Evolutionary conservation across 2,329 filamentous ascomycete genomes (phyloP), one percentile per base, ranked within the genome.

Genomic region (Pseudogymnoascus sp.): DNA sequence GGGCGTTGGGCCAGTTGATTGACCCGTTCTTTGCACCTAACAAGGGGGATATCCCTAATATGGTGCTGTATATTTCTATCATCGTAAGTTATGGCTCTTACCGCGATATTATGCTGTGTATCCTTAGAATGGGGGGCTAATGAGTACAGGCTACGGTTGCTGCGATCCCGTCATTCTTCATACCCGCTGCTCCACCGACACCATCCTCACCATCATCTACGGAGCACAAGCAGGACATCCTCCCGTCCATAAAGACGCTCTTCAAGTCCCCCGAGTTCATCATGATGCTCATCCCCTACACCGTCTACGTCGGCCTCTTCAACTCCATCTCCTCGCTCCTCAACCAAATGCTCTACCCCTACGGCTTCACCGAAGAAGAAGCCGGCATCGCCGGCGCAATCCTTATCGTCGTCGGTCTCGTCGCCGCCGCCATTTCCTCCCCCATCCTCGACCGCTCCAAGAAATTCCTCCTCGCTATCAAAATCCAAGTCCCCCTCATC

Each of bases 351-450:
- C 83, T 97, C 66, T 79, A 84, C 39, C 94, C 94, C 0, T 93
- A 97, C 76, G 89, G 85, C 69, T 96, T 91, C 81, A 83, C 78
- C 64, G 89, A 96, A 73, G 88, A 88, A 66, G 82, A 96, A 62
- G 90, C 93, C 21, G 94, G 94, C 35, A 92, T 97, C 69, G 91
- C 88, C 10, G 94, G 94, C 66, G 94, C 90, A 0, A 75, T 97
- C 7, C 82, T 97, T 35, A 97, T 97, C 72, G 81, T 96, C 55
- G 90, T 94, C 61, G 94, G 94, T 7, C 84, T 99, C 1, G 80
- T 95, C 49, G 75, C 83, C 4, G 83, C 91, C 0, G 94, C 91
- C 12, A 79, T 96, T 65, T 81, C 85, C 0, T 90, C 88, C 0
- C 93, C 93, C 0, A 80, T 97, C 67, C 84, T 96, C 66, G 94